A percentile compares a stretch with the other conserved stretches of the same genome.
Conservation (phyloP, 73 alveolate species). For the Paramecium bursaria region DNA sequence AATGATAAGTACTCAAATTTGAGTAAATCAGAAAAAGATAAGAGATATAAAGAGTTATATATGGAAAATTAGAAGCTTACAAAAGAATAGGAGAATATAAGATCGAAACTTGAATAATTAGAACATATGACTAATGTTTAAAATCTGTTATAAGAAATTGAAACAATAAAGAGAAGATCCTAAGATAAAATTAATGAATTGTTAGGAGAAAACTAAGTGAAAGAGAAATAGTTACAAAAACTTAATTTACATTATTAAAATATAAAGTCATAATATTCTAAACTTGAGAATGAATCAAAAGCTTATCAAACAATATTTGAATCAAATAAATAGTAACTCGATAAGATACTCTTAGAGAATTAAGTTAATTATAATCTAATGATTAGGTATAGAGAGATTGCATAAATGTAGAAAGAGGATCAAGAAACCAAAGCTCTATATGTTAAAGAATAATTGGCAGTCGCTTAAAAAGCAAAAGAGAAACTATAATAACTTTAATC, state of each 20-base stretch:
- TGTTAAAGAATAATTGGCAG: conserved; percentile 16
- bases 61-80: conserved; percentile 35
- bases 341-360: conserved; percentile 21
- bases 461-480: conserved; percentile 47
- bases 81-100: conserved; percentile 34
- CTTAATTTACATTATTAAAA: conserved; percentile 26
- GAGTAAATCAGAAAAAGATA: neutral
- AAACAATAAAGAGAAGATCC: neutral
- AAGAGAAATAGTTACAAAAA: conserved; percentile 38
- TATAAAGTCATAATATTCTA: conserved; percentile 27
- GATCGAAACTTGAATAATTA: neutral
- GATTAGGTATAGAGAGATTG: conserved; percentile 44
- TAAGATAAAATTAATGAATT: conserved; percentile 34
- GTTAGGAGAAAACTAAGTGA: conserved; percentile 9
- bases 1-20: neutral
- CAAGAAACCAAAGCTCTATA: neutral
- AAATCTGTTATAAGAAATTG: neutral
- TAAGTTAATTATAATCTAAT: conserved; percentile 1
- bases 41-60: conserved; percentile 20
- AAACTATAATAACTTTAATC: conserved; percentile 12
- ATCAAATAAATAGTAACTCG: conserved; percentile 34
- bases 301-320: conserved; percentile 47
- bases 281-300: conserved; percentile 47
- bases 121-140: conserved; percentile 28
- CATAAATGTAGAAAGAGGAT: conserved; percentile 40